phyloP scores from a whole-genome alignment of 202 grass and related monocot genomes.

The Setaria italica region DNA sequence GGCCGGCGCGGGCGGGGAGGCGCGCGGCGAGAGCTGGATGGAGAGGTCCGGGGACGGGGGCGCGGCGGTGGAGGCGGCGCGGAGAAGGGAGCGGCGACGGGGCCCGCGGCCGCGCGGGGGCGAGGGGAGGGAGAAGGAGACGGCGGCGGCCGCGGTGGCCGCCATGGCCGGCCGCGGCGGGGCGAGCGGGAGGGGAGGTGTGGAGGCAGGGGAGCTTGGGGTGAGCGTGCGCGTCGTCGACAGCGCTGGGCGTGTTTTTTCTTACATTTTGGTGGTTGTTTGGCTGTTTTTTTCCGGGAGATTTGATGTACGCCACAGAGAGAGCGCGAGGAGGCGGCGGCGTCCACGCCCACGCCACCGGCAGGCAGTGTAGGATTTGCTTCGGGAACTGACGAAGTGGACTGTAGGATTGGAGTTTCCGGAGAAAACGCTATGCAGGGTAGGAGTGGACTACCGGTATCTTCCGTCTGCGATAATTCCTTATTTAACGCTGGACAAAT shows the following conservation, averaged over 20 bases:
- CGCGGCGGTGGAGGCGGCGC: constrained; percentile 51
- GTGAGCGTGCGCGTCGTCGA: not conserved
- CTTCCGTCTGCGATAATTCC: no score
- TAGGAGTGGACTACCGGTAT: no score
- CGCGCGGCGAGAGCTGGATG: constrained; percentile 46
- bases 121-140: constrained; percentile 44
- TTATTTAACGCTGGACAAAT: no score
- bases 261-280: constrained; percentile 38
- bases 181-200: not conserved
- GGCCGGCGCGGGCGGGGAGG: constrained; percentile 37
- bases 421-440: no score
- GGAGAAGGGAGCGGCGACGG: constrained; percentile 28
- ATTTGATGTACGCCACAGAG: constrained; percentile 52
- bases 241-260: not conserved
- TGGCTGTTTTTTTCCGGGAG: constrained; percentile 1
- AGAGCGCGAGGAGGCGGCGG: constrained; percentile 30
- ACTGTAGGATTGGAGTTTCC: not conserved
- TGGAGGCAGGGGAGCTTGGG: constrained; percentile 5
- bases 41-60: constrained; percentile 55
- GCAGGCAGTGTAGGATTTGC: no score
- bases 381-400: not conserved
- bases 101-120: constrained; percentile 19
- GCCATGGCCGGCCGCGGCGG: constrained; percentile 33
- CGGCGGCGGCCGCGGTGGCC: constrained; percentile 34
- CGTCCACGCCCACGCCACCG: constrained; percentile 57